These are phyloP conservation scores for Fonsecaea nubica DNA, from an alignment of 2,329 filamentous ascomycete species.

Conservation along the genomic window DNA sequence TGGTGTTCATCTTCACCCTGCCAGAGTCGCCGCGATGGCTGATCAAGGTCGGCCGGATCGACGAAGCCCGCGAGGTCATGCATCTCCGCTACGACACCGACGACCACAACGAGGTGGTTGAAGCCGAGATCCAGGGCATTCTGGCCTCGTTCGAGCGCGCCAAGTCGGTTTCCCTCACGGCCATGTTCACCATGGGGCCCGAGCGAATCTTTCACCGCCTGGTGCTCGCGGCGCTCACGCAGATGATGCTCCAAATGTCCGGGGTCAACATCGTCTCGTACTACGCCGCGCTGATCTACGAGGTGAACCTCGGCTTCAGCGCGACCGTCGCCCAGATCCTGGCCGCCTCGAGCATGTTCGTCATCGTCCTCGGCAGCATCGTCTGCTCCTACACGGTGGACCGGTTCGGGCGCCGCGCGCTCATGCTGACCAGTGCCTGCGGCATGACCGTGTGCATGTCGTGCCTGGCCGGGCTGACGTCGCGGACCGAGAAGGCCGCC, in stretches of 20 bases:
- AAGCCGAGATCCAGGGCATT: constrained; percentile 36
- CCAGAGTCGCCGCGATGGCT: constrained; percentile 67
- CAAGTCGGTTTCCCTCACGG: not conserved
- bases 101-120: constrained; percentile 54
- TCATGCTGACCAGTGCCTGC: constrained; percentile 74
- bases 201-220: not conserved
- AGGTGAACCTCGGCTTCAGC: constrained; percentile 51
- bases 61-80: constrained; percentile 58
- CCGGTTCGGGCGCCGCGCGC: constrained; percentile 63
- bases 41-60: constrained; percentile 60
- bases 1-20: constrained; percentile 51
- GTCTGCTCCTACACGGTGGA: constrained; percentile 60
- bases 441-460: constrained; percentile 72
- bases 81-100: constrained; percentile 55
- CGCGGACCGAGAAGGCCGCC: constrained; percentile 54
- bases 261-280: constrained; percentile 56
- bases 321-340: constrained; percentile 55
- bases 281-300: constrained; percentile 53
- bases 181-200: not conserved
- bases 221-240: constrained; percentile 60
- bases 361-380: constrained; percentile 60
- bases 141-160: not conserved
- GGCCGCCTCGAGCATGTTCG: constrained; percentile 61
- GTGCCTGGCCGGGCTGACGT: constrained; percentile 56
- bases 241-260: constrained; percentile 60